Percentiles rank a stretch among this genome's conserved stretches.
These are phyloP conservation scores for Ogataea methanolica DNA, from an alignment of 805 yeast species.

Conservation along the genomic window DNA sequence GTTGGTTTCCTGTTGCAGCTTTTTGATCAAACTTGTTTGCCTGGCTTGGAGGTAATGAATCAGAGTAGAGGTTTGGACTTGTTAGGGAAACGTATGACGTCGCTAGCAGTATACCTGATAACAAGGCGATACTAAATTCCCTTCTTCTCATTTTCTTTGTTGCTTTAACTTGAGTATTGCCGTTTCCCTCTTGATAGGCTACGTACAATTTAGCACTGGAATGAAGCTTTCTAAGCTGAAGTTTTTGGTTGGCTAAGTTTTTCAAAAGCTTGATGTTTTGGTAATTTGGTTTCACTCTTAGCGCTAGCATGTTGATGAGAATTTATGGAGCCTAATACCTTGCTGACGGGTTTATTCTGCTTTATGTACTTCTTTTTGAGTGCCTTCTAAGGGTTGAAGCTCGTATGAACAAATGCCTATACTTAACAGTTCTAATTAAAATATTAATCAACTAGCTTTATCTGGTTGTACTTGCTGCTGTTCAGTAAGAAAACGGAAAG, in stretches of 20 bases:
- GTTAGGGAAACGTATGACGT: constrained; percentile 30
- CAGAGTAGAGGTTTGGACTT: constrained; percentile 23
- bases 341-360: not conserved
- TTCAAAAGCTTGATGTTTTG: constrained; percentile 7
- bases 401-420: too few relatives aligned
- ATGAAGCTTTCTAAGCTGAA: constrained; percentile 11
- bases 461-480: too few relatives aligned
- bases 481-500: too few relatives aligned
- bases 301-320: constrained; percentile 9
- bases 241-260: constrained; percentile 8
- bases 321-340: not conserved
- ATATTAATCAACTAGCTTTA: too few relatives aligned
- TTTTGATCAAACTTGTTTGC: constrained; percentile 9
- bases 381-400: too few relatives aligned
- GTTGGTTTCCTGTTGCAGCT: constrained; percentile 11
- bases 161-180: constrained; percentile 4
- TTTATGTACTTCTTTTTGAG: too few relatives aligned
- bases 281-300: constrained; percentile 12
- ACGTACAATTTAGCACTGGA: constrained; percentile 7
- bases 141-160: constrained; percentile 24
- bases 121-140: constrained; percentile 27
- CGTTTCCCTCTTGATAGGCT: constrained; percentile 4
- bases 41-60: constrained; percentile 21
- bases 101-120: constrained; percentile 30
- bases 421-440: too few relatives aligned